phyloP scores from a whole-genome alignment of 2,329 filamentous ascomycete genomes.

The Biscogniauxia mediterranea region DNA sequence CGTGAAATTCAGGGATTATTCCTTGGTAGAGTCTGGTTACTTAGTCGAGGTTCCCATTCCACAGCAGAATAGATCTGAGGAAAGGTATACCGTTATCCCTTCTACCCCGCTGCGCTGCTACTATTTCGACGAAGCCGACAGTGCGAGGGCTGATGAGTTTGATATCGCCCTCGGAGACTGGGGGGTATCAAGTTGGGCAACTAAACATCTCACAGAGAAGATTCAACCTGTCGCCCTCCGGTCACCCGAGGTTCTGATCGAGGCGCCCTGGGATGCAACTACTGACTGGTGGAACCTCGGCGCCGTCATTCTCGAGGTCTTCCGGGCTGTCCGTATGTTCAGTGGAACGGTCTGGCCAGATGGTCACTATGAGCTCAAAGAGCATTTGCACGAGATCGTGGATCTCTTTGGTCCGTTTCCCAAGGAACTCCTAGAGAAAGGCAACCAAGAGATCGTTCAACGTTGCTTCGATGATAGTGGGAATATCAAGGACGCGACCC shows the following conservation, averaged over 20 bases:
- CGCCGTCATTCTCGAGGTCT: slow-evolving; percentile 18
- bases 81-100: not conserved
- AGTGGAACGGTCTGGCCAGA: slow-evolving; percentile 6
- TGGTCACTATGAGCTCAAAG: slow-evolving; percentile 8
- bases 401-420: slow-evolving; percentile 21
- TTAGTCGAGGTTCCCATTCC: slow-evolving; percentile 7
- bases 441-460: slow-evolving; percentile 10
- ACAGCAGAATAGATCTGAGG: not conserved
- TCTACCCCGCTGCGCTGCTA: not conserved
- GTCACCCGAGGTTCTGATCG: slow-evolving; percentile 26
- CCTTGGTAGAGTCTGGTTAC: slow-evolving; percentile 18
- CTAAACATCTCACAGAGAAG: slow-evolving; percentile 14
- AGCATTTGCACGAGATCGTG: slow-evolving; percentile 20
- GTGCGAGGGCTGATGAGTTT: slow-evolving; percentile 8
- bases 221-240: slow-evolving; percentile 28
- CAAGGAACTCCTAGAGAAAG: slow-evolving; percentile 14
- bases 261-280: slow-evolving; percentile 20
- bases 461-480: slow-evolving; percentile 3
- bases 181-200: slow-evolving; percentile 21
- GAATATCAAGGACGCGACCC: not conserved
- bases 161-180: slow-evolving; percentile 25
- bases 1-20: slow-evolving; percentile 19
- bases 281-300: slow-evolving; percentile 27
- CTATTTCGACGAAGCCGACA: slow-evolving; percentile 1
- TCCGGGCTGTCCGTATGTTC: slow-evolving; percentile 18